phyloP scores from a whole-genome alignment of 257 asterid genomes.

The Capsicum chinense region DNA sequence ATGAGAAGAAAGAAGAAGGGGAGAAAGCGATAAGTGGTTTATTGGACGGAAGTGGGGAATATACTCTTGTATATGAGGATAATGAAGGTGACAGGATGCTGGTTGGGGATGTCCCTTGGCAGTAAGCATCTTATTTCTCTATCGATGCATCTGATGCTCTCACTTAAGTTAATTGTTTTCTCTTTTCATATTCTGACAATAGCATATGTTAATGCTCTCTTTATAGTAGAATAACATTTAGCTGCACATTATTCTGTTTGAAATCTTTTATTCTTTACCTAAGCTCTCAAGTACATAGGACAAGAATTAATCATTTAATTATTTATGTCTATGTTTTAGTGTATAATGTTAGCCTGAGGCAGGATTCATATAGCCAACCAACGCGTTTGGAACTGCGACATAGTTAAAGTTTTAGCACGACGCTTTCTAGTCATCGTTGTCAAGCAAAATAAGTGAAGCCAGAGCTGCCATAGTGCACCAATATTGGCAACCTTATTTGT shows the following conservation, averaged over 20 bases:
- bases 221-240: not conserved
- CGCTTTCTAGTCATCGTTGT: not conserved
- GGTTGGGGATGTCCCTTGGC: slow-evolving; percentile 99
- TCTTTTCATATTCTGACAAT: slow-evolving; percentile 32
- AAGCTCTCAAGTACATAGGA: not conserved
- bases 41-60: slow-evolving; percentile 87
- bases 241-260: not conserved
- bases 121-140: slow-evolving; percentile 63
- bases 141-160: slow-evolving; percentile 39
- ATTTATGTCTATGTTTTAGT: not conserved
- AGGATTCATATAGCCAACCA: not conserved
- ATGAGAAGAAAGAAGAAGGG: slow-evolving; percentile 44
- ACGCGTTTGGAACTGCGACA: not conserved
- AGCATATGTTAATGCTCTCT: not conserved
- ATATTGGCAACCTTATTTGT: not conserved
- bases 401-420: not conserved
- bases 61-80: slow-evolving; percentile 95
- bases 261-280: not conserved
- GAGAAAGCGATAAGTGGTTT: slow-evolving; percentile 59
- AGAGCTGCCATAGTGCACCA: not conserved
- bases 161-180: slow-evolving; percentile 31
- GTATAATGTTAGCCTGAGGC: not conserved
- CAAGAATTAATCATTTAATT: not conserved
- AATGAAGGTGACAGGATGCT: slow-evolving; percentile 99
- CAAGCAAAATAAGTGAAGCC: not conserved